Percentiles rank a stretch among this genome's conserved stretches.
Conservation (phyloP, 2,329 filamentous ascomycete species). For the Diaporthe helianthi region DNA sequence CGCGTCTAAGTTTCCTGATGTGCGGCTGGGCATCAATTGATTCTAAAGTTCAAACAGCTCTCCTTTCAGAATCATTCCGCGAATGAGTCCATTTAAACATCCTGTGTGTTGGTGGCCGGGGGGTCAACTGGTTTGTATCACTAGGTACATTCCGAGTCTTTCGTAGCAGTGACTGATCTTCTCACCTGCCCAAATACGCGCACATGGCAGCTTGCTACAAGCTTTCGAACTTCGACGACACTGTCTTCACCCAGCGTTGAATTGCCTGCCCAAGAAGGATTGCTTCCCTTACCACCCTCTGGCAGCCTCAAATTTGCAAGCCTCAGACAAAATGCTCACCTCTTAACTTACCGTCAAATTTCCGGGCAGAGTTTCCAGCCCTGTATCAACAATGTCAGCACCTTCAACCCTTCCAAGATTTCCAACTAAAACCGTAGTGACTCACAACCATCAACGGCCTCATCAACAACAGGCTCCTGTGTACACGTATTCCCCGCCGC, state of each 20-base stretch:
- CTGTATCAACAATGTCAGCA: background rate
- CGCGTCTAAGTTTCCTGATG: background rate
- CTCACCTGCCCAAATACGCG: no score
- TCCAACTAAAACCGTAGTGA: background rate
- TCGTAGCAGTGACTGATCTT: background rate
- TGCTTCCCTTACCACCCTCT: no score
- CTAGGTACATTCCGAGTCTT: no score
- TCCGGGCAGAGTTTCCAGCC: conserved; percentile 9
- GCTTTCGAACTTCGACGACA: background rate
- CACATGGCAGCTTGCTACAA: background rate
- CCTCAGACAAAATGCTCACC: rapidly evolving
- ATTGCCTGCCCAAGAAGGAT: no score
- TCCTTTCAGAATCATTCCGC: no score
- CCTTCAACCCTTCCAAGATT: background rate
- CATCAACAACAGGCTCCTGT: conserved; percentile 36
- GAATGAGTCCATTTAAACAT: background rate
- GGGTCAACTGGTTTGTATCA: background rate
- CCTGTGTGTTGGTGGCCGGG: no score
- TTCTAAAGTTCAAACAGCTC: no score
- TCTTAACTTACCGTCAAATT: conserved; percentile 19
- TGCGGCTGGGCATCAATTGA: no score
- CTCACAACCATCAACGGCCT: conserved; percentile 39
- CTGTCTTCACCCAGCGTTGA: background rate
- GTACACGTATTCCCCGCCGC: conserved; percentile 36
- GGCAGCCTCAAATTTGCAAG: background rate